Evolutionary conservation across 2,329 filamentous ascomycete species (phyloP).

Genomic region (Ustulina deusta): DNA sequence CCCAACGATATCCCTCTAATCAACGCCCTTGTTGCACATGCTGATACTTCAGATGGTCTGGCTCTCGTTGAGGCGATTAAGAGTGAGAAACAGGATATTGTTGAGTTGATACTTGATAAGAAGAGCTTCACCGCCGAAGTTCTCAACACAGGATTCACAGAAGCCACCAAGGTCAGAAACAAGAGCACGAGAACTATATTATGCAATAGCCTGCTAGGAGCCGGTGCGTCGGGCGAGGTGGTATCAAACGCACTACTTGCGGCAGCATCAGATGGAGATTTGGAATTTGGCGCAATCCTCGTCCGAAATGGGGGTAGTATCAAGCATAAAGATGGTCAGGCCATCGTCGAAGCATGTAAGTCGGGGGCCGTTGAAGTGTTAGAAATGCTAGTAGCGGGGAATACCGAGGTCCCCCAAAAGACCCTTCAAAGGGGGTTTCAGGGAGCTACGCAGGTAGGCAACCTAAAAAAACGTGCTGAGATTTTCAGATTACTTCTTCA

Average conservation of each 20-base stretch:
- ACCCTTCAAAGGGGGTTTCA: slow-evolving; percentile 66
- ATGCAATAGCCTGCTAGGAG: slow-evolving; percentile 59
- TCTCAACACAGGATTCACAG: slow-evolving; percentile 58
- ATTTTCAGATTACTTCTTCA: slow-evolving; percentile 65
- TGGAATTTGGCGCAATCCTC: slow-evolving; percentile 63
- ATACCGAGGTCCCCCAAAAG: slow-evolving; percentile 54
- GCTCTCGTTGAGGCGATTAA: slow-evolving; percentile 61
- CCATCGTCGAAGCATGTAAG: slow-evolving; percentile 66
- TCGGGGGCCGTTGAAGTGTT: slow-evolving; percentile 64
- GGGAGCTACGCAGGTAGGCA: slow-evolving; percentile 65
- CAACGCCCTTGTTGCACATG: slow-evolving; percentile 57
- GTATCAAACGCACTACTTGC: slow-evolving; percentile 64
- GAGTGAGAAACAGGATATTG: slow-evolving; percentile 59
- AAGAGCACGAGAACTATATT: slow-evolving; percentile 57
- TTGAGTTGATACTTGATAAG: slow-evolving; percentile 59
- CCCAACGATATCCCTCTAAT: slow-evolving; percentile 64
- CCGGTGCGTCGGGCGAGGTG: slow-evolving; percentile 59
- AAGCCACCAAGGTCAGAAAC: slow-evolving; percentile 58
- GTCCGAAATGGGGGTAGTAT: slow-evolving; percentile 65
- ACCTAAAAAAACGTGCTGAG: slow-evolving; percentile 61
- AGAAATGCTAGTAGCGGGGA: slow-evolving; percentile 61
- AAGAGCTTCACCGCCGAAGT: slow-evolving; percentile 54
- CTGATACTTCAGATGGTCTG: slow-evolving; percentile 64
- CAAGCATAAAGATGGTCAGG: slow-evolving; percentile 64
- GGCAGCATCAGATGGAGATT: slow-evolving; percentile 65